Evolutionary conservation across 2,329 filamentous ascomycete species (phyloP).

Genomic region (Lachnellula suecica): DNA sequence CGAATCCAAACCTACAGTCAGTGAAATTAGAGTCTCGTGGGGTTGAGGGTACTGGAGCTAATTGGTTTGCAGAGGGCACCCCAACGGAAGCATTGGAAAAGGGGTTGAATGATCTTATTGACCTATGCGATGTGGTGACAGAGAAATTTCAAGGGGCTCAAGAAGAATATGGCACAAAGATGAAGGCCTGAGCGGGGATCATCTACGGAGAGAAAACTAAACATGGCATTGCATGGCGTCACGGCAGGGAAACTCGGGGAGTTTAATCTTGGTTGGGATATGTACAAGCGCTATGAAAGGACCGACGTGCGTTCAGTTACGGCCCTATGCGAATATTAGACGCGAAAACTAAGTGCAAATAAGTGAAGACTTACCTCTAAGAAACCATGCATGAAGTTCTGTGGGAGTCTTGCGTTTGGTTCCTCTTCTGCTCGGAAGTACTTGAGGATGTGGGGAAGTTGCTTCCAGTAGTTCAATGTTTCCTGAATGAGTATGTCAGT

Average conservation of each 20-base stretch:
- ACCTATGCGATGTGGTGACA: conserved; percentile 90
- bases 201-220: conserved; percentile 4
- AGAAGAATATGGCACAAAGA: conserved; percentile 48
- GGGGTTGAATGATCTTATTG: conserved; percentile 83
- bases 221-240: conserved; percentile 31
- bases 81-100: conserved; percentile 88
- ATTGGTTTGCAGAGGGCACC: conserved; percentile 61
- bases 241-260: conserved; percentile 19
- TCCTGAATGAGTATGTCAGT: conserved; percentile 56
- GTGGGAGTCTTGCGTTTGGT: conserved; percentile 72
- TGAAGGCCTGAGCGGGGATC: conserved; percentile 12
- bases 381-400: conserved; percentile 92
- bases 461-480: conserved; percentile 99
- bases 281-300: conserved; percentile 32
- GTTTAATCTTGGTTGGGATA: conserved; percentile 30
- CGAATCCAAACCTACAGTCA: conserved; percentile 95
- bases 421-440: conserved; percentile 92
- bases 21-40: conserved; percentile 29
- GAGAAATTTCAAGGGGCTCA: conserved; percentile 78
- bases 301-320: conserved; percentile 29
- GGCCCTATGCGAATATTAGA: conserved; percentile 27
- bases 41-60: conserved; percentile 7
- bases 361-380: conserved; percentile 63
- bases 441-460: conserved; percentile 91
- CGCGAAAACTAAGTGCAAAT: not conserved